These are phyloP conservation scores for Tylopilus intermedius DNA, from an alignment of 768 basidiomycete species.

Conservation along the genomic window DNA sequence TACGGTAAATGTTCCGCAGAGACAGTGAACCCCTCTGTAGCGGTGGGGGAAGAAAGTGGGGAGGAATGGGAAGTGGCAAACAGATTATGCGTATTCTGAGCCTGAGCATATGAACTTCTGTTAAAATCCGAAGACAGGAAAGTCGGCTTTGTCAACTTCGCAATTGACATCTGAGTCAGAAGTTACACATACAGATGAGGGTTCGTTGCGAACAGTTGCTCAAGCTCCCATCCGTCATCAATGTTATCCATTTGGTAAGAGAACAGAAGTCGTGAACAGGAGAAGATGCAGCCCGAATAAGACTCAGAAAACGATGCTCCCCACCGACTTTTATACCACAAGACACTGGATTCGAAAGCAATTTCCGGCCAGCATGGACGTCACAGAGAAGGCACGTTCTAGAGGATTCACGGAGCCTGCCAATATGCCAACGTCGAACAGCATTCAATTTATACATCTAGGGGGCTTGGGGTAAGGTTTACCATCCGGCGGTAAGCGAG, in stretches of 20 bases:
- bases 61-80: neutral
- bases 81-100: neutral
- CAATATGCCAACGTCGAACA: neutral
- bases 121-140: neutral
- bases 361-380: too few species aligned
- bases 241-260: neutral
- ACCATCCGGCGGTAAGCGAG: neutral
- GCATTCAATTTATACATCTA: neutral
- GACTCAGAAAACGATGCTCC: neutral
- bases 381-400: neutral
- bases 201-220: neutral
- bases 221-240: neutral
- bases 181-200: neutral
- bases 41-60: neutral
- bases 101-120: neutral
- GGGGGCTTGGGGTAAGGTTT: neutral
- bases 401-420: neutral
- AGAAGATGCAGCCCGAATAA: neutral
- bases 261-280: neutral
- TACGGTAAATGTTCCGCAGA: neutral
- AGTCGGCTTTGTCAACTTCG: neutral
- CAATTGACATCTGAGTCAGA: neutral
- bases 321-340: neutral
- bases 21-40: neutral
- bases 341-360: neutral